Percentiles rank a stretch among this genome's conserved stretches.
phyloP scores from a whole-genome alignment of 2,329 filamentous ascomycete genomes.

The Chaetomiaceae sp. region DNA sequence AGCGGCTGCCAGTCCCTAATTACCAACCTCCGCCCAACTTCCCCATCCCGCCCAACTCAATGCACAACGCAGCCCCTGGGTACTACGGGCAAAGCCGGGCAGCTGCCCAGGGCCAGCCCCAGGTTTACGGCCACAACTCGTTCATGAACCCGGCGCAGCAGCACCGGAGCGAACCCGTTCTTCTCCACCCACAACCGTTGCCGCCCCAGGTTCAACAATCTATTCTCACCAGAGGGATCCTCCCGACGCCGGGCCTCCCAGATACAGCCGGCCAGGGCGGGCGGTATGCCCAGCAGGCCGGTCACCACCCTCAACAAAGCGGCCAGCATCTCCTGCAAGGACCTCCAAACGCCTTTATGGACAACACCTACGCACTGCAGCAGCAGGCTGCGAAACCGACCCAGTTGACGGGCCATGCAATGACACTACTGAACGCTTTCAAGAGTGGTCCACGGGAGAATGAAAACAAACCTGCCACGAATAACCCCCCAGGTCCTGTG shows the following conservation, averaged over 20 bases:
- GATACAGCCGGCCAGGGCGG: conserved; percentile 19
- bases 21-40: conserved; percentile 48
- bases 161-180: conserved; percentile 28
- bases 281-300: neutral
- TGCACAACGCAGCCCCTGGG: conserved; percentile 22
- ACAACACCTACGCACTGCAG: conserved; percentile 20
- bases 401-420: conserved; percentile 33
- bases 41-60: conserved; percentile 36
- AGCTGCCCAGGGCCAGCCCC: conserved; percentile 16
- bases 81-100: conserved; percentile 24
- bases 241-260: conserved; percentile 34
- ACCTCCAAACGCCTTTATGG: neutral
- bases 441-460: conserved; percentile 29
- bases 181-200: conserved; percentile 46
- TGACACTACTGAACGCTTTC: conserved; percentile 39
- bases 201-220: conserved; percentile 54
- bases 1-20: conserved; percentile 42
- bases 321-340: neutral
- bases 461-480: conserved; percentile 16
- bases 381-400: conserved; percentile 23
- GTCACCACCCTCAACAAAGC: conserved; percentile 28
- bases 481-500: conserved; percentile 9
- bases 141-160: conserved; percentile 26
- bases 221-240: conserved; percentile 42
- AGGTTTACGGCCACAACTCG: conserved; percentile 21